Conservation (phyloP, 2,329 filamentous ascomycete genomes). For the Neofusicoccum kwambonambiense region DNA sequence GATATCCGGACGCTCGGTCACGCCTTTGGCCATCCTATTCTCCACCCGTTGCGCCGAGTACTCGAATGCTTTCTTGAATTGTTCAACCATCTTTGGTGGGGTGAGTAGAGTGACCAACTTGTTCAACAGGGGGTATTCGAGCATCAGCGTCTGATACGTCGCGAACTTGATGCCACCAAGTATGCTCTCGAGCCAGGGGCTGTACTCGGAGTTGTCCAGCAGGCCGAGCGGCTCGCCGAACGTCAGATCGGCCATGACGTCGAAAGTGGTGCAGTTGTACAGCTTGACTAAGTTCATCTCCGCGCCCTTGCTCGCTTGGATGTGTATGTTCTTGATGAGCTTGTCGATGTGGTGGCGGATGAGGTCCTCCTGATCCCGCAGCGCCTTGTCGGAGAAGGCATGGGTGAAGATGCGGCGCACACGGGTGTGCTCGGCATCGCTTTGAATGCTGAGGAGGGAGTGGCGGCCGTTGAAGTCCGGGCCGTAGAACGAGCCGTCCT, state of each 20-base stretch:
- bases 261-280: constrained; percentile 28
- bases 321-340: constrained; percentile 37
- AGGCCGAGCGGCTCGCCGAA: constrained; percentile 26
- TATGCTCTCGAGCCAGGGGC: constrained; percentile 32
- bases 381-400: constrained; percentile 40
- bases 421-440: constrained; percentile 42
- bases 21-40: neutral
- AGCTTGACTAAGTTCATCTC: constrained; percentile 33
- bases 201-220: constrained; percentile 20
- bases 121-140: neutral
- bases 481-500: constrained; percentile 8
- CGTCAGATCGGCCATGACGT: constrained; percentile 27
- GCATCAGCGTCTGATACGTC: neutral
- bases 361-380: constrained; percentile 41
- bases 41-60: neutral
- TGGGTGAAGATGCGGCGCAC: constrained; percentile 40
- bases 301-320: constrained; percentile 28
- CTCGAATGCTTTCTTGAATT: neutral
- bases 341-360: constrained; percentile 41
- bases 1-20: neutral
- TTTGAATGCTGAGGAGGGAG: constrained; percentile 29
- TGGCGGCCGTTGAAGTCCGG: constrained; percentile 32
- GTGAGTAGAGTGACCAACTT: neutral
- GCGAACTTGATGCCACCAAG: constrained; percentile 25
- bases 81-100: neutral